Percentiles rank a stretch among this genome's conserved stretches.
phyloP scores from a whole-genome alignment of 495 filamentous ascomycete species.

The Talaromyces trachyspermus region DNA sequence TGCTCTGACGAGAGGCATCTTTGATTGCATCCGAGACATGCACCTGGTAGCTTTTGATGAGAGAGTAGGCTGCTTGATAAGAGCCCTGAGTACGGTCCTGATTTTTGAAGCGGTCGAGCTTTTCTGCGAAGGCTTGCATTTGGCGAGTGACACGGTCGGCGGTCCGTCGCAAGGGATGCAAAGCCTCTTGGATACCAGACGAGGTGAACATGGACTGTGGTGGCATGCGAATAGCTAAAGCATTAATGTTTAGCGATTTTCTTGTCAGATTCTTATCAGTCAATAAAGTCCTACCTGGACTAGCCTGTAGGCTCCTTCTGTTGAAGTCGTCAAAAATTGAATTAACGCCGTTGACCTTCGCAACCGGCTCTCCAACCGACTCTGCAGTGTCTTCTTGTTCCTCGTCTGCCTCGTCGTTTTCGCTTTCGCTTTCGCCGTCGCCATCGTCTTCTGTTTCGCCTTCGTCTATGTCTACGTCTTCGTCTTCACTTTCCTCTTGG shows the following conservation, averaged over 20 bases:
- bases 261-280: background rate
- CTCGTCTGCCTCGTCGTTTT: conserved; percentile 19
- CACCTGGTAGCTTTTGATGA: conserved; percentile 37
- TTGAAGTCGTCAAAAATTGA: conserved; percentile 13
- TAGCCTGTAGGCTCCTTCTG: conserved; percentile 15
- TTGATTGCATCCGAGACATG: conserved; percentile 34
- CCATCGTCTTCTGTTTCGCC: conserved; percentile 8
- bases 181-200: conserved; percentile 39
- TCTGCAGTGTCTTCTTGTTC: conserved; percentile 18
- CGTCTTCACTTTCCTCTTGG: conserved; percentile 15
- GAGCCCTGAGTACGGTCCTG: conserved; percentile 11
- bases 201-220: conserved; percentile 38
- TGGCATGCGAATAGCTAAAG: conserved; percentile 18
- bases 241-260: conserved; percentile 14
- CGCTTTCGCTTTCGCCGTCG: conserved; percentile 21
- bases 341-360: conserved; percentile 17
- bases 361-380: conserved; percentile 3
- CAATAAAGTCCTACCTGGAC: conserved; percentile 13
- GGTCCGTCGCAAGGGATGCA: conserved; percentile 49
- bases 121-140: conserved; percentile 58
- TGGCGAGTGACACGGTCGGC: conserved; percentile 56
- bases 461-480: conserved; percentile 20
- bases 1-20: conserved; percentile 31
- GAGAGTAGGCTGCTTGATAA: conserved; percentile 36
- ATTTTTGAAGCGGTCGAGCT: conserved; percentile 51